Percentiles rank a stretch among this genome's conserved stretches.
These are phyloP conservation scores for Solanum corneliomulleri DNA, from an alignment of 257 asterid species.

Conservation along the genomic window DNA sequence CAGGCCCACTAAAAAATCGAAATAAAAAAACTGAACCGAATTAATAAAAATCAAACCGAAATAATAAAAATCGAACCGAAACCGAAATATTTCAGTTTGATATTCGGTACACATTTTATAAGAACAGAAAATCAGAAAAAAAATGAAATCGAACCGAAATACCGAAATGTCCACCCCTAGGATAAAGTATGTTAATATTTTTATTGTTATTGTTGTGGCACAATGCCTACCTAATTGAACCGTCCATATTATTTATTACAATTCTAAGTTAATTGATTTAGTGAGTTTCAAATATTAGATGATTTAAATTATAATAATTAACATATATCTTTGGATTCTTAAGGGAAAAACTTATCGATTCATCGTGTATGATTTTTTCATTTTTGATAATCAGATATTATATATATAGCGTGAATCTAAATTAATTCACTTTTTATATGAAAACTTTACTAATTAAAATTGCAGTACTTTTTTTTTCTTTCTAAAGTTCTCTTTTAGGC, in stretches of 20 bases:
- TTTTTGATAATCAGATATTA: background rate
- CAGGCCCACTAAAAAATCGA: too few species aligned
- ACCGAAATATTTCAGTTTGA: too few species aligned
- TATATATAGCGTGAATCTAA: background rate
- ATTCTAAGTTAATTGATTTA: background rate
- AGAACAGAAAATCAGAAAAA: too few species aligned
- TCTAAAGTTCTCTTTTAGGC: background rate
- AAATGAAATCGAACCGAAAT: too few species aligned
- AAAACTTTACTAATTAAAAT: background rate
- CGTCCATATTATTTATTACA: background rate
- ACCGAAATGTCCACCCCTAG: too few species aligned
- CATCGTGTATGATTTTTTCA: background rate
- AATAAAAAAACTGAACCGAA: too few species aligned
- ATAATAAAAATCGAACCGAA: too few species aligned
- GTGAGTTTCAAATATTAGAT: background rate
- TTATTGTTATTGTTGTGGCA: background rate
- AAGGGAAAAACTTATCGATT: background rate
- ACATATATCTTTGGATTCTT: background rate
- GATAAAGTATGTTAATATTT: background rate
- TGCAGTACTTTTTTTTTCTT: background rate
- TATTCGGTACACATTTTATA: too few species aligned
- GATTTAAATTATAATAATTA: background rate
- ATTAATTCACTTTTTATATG: background rate
- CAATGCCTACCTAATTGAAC: background rate
- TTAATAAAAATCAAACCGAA: too few species aligned